Percentiles rank a stretch among this genome's conserved stretches.
These are phyloP conservation scores for Pythium oligandrum DNA, from an alignment of 352 stramenopile genomes.

Conservation along the genomic window DNA sequence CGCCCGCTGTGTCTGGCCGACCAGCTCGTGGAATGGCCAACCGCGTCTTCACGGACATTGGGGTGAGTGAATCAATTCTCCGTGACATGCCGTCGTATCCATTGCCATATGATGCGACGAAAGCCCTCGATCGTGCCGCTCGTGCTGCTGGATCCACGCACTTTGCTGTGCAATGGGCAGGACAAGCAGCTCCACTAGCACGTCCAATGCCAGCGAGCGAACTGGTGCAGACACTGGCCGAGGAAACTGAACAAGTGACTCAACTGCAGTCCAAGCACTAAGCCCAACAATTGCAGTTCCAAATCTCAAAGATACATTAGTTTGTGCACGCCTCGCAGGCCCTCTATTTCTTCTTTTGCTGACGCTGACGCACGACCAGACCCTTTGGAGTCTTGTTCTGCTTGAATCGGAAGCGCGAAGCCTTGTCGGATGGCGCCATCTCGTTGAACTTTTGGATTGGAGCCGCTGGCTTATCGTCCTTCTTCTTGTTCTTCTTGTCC, in stretches of 20 bases:
- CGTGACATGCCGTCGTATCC: slow-evolving; percentile 13
- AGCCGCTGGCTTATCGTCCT: slow-evolving; percentile 6
- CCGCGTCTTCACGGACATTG: slow-evolving; percentile 28
- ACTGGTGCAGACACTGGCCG: slow-evolving; percentile 5
- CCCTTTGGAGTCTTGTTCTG: slow-evolving; percentile 6
- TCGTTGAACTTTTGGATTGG: slow-evolving; percentile 48
- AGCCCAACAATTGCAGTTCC: no score
- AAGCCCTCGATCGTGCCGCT: slow-evolving; percentile 11
- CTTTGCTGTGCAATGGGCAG: slow-evolving; percentile 21
- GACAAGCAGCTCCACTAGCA: slow-evolving; percentile 24
- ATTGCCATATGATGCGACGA: slow-evolving; percentile 13
- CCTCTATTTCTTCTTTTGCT: slow-evolving; percentile 15
- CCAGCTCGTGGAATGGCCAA: slow-evolving; percentile 41
- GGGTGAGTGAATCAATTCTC: slow-evolving; percentile 1
- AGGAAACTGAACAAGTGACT: background rate
- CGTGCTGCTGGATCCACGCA: slow-evolving; percentile 8
- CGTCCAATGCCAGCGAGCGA: slow-evolving; percentile 19
- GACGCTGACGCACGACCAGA: slow-evolving; percentile 3
- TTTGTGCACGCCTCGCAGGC: no score
- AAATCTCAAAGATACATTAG: no score
- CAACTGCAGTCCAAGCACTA: no score
- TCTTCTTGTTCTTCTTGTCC: slow-evolving; percentile 15
- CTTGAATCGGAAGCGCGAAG: slow-evolving; percentile 39
- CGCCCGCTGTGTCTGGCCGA: slow-evolving; percentile 32
- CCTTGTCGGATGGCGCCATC: slow-evolving; percentile 64